Evolutionary conservation across 208 protist species (phyloP).

Genomic region (Leishmania arabica): DNA sequence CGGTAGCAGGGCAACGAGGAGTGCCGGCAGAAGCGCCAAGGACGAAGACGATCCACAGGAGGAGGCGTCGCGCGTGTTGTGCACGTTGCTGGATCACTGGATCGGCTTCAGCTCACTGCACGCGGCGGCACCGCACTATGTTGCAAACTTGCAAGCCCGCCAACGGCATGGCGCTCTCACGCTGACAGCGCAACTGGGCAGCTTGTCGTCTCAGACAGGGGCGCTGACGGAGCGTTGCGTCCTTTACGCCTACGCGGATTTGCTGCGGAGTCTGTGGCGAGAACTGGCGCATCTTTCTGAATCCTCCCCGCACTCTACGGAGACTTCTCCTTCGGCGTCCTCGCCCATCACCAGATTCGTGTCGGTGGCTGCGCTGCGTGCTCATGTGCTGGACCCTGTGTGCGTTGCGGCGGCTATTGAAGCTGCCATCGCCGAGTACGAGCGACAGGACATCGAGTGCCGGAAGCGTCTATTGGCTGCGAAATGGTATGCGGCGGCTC

Average conservation of each 20-base stretch:
- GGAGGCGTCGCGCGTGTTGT: slow-evolving; percentile 4
- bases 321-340: not conserved
- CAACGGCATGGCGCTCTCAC: not conserved
- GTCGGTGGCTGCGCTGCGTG: not conserved
- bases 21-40: not conserved
- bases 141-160: slow-evolving; percentile 7
- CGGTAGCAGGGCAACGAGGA: not conserved
- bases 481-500: not conserved
- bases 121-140: not conserved
- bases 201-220: not conserved
- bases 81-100: slow-evolving; percentile 13
- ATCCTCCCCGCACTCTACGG: not conserved
- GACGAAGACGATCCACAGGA: not conserved
- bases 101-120: slow-evolving; percentile 16
- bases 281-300: not conserved
- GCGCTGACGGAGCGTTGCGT: slow-evolving; percentile 20
- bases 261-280: slow-evolving; percentile 16
- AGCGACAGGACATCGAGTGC: slow-evolving; percentile 9
- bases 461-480: slow-evolving; percentile 1
- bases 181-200: not conserved
- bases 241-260: slow-evolving; percentile 14
- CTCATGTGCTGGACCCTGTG: slow-evolving; percentile 4
- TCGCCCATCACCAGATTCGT: not conserved
- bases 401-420: slow-evolving; percentile 1
- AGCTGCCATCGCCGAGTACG: slow-evolving; percentile 8